Evolutionary conservation across 2,329 filamentous ascomycete genomes (phyloP), one percentile per base, ranked within the genome.

Genomic region (Trichoderma citrinoviride): DNA sequence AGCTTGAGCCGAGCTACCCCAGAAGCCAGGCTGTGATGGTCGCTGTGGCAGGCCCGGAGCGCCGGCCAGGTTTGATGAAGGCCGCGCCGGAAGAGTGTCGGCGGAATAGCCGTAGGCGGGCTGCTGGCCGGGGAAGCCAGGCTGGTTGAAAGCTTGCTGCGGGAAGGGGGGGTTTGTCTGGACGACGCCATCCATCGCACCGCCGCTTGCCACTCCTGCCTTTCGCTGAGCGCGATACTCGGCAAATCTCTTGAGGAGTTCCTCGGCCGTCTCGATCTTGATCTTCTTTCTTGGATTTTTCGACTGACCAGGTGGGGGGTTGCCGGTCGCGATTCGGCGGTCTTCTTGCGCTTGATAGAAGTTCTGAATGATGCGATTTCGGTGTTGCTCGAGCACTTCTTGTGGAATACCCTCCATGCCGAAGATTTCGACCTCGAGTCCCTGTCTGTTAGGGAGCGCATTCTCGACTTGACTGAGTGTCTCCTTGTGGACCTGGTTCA

Each of bases 401-500:
- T 92, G 90, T 3, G 95, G 95, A 43, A 98, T 92, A 73, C 95
- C 95, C 77, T 97, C 93, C 91, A 97, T 97, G 73, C 94, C 95
- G 76, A 98, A 99, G 73, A 99, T 97, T 78, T 99, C 95, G 66
- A 96, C 87, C 66, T 96, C 92, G 66, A 96, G 87, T 66, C 90
- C 90, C 68, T 92, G 87, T 68, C 95, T 88, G 73, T 94, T 94
- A 0, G 91, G 89, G 3, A 97, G 85, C 56, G 95, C 93, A 83
- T 98, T 97, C 72, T 97, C 94, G 73, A 99, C 93, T 50, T 88
- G 87, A 21, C 86, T 87, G 56, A 98, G 85, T 33, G 89, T 91
- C 77, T 97, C 93, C 78, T 99, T 99, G 82, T 99, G 95, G 54
- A 99, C 95, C 77, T 99, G 95, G 75, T 94, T 96, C 92, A 98